phyloP scores from a whole-genome alignment of 345 rosid species.

The Heritiera littoralis region DNA sequence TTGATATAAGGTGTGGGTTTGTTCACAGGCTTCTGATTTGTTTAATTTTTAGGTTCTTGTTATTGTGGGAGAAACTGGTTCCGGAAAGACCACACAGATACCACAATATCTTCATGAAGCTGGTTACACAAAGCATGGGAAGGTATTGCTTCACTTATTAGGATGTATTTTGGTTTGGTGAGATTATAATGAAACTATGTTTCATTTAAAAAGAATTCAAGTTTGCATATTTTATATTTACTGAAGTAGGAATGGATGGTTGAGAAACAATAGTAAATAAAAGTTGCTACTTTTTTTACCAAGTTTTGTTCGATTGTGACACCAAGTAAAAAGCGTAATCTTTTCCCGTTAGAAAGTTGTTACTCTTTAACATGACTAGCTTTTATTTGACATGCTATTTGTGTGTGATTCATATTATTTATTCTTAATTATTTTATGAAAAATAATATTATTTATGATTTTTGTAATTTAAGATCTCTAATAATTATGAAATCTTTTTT shows the following conservation, averaged over 20 bases:
- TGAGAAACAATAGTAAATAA: background rate
- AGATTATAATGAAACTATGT: background rate
- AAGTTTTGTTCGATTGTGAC: background rate
- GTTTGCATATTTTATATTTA: background rate
- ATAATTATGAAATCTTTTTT: too few relatives aligned
- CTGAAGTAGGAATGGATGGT: background rate
- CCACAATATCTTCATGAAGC: slow-evolving; percentile 98
- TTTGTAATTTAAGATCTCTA: too few relatives aligned
- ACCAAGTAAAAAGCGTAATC: background rate
- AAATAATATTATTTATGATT: too few relatives aligned
- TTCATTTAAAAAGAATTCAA: background rate
- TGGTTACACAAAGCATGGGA: slow-evolving; percentile 90
- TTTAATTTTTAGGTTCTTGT: slow-evolving; percentile 67
- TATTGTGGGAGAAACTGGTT: slow-evolving; percentile 98
- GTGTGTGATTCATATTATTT: too few relatives aligned
- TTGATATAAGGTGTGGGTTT: background rate
- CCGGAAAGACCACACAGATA: slow-evolving; percentile 96
- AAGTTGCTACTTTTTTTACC: background rate
- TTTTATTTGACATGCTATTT: too few relatives aligned
- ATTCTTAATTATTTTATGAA: too few relatives aligned
- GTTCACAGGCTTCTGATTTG: slow-evolving; percentile 1
- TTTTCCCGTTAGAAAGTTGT: background rate
- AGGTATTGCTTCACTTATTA: slow-evolving; percentile 46
- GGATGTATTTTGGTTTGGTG: background rate
- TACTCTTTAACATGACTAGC: background rate